These are phyloP conservation scores for Pholiota conissans DNA, from an alignment of 768 basidiomycete genomes.

Conservation along the genomic window DNA sequence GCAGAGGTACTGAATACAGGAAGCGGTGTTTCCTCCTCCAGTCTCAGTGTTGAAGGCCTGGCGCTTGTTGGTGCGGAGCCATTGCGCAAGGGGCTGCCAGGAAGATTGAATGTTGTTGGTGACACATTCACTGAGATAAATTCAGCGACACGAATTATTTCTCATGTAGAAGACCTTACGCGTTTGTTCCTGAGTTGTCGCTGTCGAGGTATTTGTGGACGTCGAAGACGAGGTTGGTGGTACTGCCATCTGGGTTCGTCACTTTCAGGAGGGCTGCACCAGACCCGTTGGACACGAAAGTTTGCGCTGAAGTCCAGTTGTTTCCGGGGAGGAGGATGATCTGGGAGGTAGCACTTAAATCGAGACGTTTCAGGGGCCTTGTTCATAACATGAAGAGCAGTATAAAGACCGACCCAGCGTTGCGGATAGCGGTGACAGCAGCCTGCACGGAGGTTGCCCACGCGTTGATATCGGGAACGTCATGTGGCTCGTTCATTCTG, in stretches of 20 bases:
- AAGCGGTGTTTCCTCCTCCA: constrained; percentile 56
- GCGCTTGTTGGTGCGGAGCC: constrained; percentile 49
- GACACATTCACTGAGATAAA: constrained; percentile 40
- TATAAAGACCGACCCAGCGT: constrained; percentile 48
- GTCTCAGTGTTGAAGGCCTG: constrained; percentile 64
- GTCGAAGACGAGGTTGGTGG: constrained; percentile 50
- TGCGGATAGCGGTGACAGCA: constrained; percentile 65
- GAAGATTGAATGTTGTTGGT: constrained; percentile 53
- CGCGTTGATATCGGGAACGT: constrained; percentile 44
- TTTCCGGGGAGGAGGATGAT: constrained; percentile 62
- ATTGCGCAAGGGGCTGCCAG: constrained; percentile 47
- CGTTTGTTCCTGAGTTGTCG: constrained; percentile 41
- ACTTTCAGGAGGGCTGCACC: constrained; percentile 47
- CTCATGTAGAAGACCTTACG: constrained; percentile 13
- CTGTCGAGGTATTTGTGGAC: constrained; percentile 65
- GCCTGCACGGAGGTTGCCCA: constrained; percentile 58
- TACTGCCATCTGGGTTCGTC: constrained; percentile 46
- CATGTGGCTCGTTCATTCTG: constrained; percentile 71
- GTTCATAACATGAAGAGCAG: neutral
- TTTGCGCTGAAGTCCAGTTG: constrained; percentile 52
- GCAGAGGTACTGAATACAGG: constrained; percentile 45
- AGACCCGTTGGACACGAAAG: constrained; percentile 52
- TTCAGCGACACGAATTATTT: neutral
- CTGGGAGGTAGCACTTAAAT: constrained; percentile 53
- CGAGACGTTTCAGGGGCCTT: neutral